Percentiles rank a stretch among this genome's conserved stretches.
These are phyloP conservation scores for Aspergillus caelatus DNA, from an alignment of 2,329 filamentous ascomycete species.

Conservation along the genomic window DNA sequence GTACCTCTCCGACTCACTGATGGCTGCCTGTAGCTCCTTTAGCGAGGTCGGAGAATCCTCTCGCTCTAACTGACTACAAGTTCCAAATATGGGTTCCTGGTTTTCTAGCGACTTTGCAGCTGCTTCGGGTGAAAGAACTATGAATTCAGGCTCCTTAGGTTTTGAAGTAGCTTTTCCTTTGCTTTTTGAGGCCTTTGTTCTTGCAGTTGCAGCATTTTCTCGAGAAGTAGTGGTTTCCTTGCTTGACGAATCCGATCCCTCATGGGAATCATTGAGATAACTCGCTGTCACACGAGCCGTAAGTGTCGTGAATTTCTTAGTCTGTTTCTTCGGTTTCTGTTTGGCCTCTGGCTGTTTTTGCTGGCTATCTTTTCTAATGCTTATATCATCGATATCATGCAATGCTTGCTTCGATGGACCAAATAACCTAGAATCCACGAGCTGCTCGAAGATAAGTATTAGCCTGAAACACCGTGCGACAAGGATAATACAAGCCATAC, in stretches of 20 bases:
- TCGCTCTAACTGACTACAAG: constrained; percentile 76
- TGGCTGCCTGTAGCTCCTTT: constrained; percentile 34
- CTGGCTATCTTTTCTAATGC: constrained; percentile 17
- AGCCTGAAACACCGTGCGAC: not conserved
- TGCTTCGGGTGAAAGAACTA: constrained; percentile 69
- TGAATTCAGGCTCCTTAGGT: constrained; percentile 49
- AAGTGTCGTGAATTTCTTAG: constrained; percentile 75
- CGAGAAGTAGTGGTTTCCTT: constrained; percentile 8
- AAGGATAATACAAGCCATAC: constrained; percentile 22
- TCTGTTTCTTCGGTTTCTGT: constrained; percentile 52
- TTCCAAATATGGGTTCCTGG: constrained; percentile 83
- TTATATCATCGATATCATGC: constrained; percentile 12
- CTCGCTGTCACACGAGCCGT: constrained; percentile 76
- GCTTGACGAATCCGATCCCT: constrained; percentile 15
- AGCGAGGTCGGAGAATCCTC: constrained; percentile 69
- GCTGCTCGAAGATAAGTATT: constrained; percentile 17
- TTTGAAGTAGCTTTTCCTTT: constrained; percentile 25
- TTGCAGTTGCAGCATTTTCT: not conserved
- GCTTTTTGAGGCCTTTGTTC: constrained; percentile 8
- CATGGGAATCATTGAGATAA: constrained; percentile 54
- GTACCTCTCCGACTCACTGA: constrained; percentile 33
- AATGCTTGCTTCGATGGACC: constrained; percentile 13
- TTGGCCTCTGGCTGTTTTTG: constrained; percentile 16
- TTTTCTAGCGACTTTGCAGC: constrained; percentile 67
- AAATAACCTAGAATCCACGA: constrained; percentile 29